Base-by-base conservation (phyloP, 495 filamentous ascomycete species). In the Trichocladium uniseriatum region DNA sequence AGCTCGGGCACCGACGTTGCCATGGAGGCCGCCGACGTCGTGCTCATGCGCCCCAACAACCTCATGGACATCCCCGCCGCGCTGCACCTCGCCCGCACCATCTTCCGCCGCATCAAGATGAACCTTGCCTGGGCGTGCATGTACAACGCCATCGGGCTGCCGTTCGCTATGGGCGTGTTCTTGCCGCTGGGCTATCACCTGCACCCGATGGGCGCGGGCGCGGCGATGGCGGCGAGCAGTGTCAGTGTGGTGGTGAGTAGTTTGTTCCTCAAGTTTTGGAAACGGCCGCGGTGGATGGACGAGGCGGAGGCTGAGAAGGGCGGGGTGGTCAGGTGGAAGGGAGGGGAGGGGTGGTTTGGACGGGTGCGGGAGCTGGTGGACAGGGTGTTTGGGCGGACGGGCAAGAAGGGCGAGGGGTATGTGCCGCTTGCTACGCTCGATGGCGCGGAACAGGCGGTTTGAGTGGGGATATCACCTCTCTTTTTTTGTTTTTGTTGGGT, bases 111-210 rank as follows among this genome's bases (percentile, higher is more conserved):
- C 56, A 99, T 99, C 71, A 94, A 94, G 72, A 61, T 92, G 53
- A 99, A 99, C 63, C 76, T 99, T 2, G 64, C 80, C 2, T 95
- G 91, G 87, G 89, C 89, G 3, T 95, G 87, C 61, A 62, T 86
- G 43, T 99, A 99, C 74, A 99, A 99, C 66, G 45, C 88, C 41
- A 72, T 97, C 54, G 92, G 92, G 4, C 72, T 99, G 2, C 92
- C 92, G 20, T 95, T 99, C 54, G 92, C 92, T 9, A 97, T 97
- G 92, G 92, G 92, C 5, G 55, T 90, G 49, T 89, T 96, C 73
- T 73, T 99, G 21, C 92, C 92, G 0, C 79, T 92, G 44, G 90
- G 91, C 3, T 79, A 81, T 54, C 84, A 86, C 69, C 67, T 99
- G 51, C 92, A 92, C 48, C 92, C 92, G 10, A 90, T 96, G 86